Conservation (phyloP, 805 yeast species). For the Suhomyces sp. region DNA sequence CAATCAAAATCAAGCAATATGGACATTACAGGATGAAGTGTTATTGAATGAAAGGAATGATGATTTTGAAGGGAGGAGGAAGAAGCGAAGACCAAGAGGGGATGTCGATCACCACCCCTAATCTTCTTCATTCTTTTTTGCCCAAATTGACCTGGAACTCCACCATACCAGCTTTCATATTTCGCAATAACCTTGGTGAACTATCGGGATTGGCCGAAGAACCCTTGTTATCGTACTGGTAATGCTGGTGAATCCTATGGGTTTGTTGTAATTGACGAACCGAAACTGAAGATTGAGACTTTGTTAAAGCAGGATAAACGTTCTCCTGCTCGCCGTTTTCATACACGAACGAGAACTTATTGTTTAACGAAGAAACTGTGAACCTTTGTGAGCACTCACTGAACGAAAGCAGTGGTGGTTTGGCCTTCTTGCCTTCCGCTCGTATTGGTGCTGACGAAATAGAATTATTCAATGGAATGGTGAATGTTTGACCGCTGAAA, state of each 20-base stretch:
- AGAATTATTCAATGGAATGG: background rate
- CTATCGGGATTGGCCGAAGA: background rate
- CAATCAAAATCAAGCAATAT: too few species aligned
- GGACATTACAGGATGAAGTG: too few species aligned
- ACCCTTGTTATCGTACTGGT: constrained; percentile 6
- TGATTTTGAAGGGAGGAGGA: too few species aligned
- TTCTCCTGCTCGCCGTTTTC: constrained; percentile 11
- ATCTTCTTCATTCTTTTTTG: constrained; percentile 5
- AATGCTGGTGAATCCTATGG: constrained; percentile 3
- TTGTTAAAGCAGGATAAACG: too few species aligned
- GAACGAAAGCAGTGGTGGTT: constrained; percentile 9
- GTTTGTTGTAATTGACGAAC: constrained; percentile 1
- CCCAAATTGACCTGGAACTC: constrained; percentile 15
- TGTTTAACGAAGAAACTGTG: constrained; percentile 8
- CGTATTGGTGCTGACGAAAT: background rate
- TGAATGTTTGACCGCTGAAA: constrained; percentile 7
- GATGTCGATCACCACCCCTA: too few species aligned
- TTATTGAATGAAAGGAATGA: too few species aligned
- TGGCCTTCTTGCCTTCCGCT: constrained; percentile 5
- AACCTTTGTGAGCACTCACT: constrained; percentile 13
- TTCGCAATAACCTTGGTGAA: constrained; percentile 10
- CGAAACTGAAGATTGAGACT: constrained; percentile 4
- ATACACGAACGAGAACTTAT: constrained; percentile 14
- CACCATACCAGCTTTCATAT: constrained; percentile 15
- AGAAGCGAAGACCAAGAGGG: too few species aligned